A percentile compares a stretch with the other conserved stretches of the same genome.
phyloP scores from a whole-genome alignment of 2,329 filamentous ascomycete species.

The Chrysoporthe cubensis region DNA sequence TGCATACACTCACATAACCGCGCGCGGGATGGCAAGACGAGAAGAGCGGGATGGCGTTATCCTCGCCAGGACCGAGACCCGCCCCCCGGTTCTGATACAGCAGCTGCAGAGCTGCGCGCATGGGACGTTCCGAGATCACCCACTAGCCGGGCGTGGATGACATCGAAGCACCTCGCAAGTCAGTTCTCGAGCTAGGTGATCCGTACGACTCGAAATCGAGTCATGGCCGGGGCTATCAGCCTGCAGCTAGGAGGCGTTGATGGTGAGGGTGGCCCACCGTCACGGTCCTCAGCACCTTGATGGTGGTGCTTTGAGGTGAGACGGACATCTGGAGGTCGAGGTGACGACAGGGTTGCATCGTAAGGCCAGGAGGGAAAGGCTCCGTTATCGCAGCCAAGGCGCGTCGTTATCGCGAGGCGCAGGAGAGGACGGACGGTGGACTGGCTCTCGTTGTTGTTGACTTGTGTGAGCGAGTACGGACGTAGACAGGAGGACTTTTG shows the following conservation, averaged over 20 bases:
- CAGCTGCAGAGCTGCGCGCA: constrained; percentile 9
- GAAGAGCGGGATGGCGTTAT: constrained; percentile 9
- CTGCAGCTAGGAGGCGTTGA: too few species aligned
- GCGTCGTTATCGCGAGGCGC: not conserved
- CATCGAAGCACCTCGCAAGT: constrained; percentile 2
- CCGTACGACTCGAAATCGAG: not conserved
- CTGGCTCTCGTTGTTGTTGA: not conserved
- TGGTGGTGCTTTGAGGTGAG: not conserved
- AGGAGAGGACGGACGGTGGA: not conserved
- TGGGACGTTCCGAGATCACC: constrained; percentile 4
- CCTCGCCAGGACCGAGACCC: constrained; percentile 3
- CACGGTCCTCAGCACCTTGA: not conserved
- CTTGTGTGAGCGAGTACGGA: not conserved
- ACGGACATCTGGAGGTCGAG: not conserved
- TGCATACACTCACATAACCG: not conserved
- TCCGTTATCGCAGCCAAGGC: constrained; percentile 24
- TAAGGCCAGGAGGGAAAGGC: constrained; percentile 3
- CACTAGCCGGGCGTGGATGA: not conserved
- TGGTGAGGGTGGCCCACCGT: not conserved
- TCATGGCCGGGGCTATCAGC: not conserved
- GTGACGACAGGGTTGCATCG: constrained; percentile 6
- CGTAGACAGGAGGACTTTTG: not conserved
- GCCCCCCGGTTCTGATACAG: not conserved
- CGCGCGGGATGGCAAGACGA: not conserved
- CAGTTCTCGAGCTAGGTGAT: constrained; percentile 1